Evolutionary conservation across 306 rosid genomes (phyloP), one percentile per base, ranked within the genome.

Genomic region (Rosa persica): DNA sequence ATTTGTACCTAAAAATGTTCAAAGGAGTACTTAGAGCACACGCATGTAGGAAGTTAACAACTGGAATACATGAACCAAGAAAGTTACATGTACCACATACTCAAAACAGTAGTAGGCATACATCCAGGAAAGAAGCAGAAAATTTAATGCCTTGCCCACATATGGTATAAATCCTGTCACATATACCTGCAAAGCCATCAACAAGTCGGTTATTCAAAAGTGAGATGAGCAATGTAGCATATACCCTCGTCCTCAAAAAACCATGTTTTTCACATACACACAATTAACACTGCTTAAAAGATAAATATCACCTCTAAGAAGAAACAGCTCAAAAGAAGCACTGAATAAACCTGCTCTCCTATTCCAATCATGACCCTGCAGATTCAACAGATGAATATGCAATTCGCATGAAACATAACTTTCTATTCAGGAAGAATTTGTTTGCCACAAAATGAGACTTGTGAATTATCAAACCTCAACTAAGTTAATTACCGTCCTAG

Each of bases 61-160:
- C 82, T 51, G 71, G 36, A 84, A 72, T 72, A 30, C 75, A 70
- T 58, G 40, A 79, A 79, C 64, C 44, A 83, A 72, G 46, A 76
- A 70, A 48, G 60, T 34, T 42, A 58, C 20, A 81, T 22, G 77
- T 67, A 69, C 62, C 85, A 89, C 97, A 47, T 94, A 94, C 98
- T 94, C 98, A 75, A 94, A 94, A 85, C 97, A 88, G 85, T 90
- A 94, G 79, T 94, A 94, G 83, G 98, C 98, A 81, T 95, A 95
- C 90, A 95, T 89, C 98, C 98, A 92, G 78, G 98, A 90, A 51
- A 92, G 93, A 81, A 92, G 95, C 51, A 92, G 64, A 76, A 92
- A 88, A 65, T 90, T 95, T 67, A 95, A 82, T 78, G 86, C 83
- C 91, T 84, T 95, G 81, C 98, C 98, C 25, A 87, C 80, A 78